Percentiles rank a stretch among this genome's conserved stretches.
Evolutionary conservation across 2,329 filamentous ascomycete genomes (phyloP).

Genomic region (Sclerotinia sclerotiorum): DNA sequence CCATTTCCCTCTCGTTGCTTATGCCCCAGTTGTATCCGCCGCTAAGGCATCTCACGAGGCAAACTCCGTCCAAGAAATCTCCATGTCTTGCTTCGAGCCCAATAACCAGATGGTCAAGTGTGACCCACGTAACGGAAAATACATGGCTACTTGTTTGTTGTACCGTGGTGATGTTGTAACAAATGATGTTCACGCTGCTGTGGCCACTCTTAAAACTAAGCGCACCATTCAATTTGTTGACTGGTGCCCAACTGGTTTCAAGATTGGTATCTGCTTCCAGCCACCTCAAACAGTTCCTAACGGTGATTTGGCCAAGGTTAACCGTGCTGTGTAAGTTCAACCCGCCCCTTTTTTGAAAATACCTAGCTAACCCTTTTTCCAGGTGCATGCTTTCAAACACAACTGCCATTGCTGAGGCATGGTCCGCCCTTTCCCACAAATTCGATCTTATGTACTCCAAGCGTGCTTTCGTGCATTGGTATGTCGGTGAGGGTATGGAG

Average conservation of each 20-base stretch:
- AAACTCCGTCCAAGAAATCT: slow-evolving; percentile 19
- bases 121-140: slow-evolving; percentile 65
- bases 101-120: slow-evolving; percentile 69
- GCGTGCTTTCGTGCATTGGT: slow-evolving; percentile 71
- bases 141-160: slow-evolving; percentile 66
- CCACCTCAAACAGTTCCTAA: slow-evolving; percentile 73
- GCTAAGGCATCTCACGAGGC: slow-evolving; percentile 60
- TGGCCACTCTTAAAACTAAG: slow-evolving; percentile 63
- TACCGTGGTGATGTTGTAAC: slow-evolving; percentile 67
- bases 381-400: slow-evolving; percentile 62
- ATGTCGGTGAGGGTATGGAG: slow-evolving; percentile 70
- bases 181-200: slow-evolving; percentile 58
- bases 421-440: slow-evolving; percentile 64
- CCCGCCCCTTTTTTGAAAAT: slow-evolving; percentile 28
- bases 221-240: slow-evolving; percentile 82
- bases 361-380: neutral
- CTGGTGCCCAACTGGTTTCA: slow-evolving; percentile 99
- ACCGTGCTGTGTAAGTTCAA: slow-evolving; percentile 86
- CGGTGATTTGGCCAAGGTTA: slow-evolving; percentile 89
- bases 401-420: slow-evolving; percentile 65
- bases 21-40: slow-evolving; percentile 61
- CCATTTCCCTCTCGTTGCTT: slow-evolving; percentile 66
- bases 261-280: slow-evolving; percentile 99
- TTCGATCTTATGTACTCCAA: slow-evolving; percentile 71
- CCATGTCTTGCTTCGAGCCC: slow-evolving; percentile 55